A percentile compares a stretch with the other conserved stretches of the same genome.
phyloP scores from a whole-genome alignment of 73 alveolate species.

The Paramecium biaurelia region DNA sequence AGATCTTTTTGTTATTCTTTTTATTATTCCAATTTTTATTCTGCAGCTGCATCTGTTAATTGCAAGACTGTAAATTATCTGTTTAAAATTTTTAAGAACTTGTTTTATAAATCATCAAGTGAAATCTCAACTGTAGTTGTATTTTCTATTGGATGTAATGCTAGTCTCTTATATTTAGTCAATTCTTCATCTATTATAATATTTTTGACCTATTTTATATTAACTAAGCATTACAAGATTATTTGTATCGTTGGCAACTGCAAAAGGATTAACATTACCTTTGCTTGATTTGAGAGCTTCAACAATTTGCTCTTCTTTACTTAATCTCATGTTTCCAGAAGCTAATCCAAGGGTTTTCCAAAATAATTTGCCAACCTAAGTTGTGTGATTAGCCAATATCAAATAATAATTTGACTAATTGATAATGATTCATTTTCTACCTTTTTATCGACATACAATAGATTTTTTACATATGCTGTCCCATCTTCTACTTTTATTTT shows the following conservation, averaged over 20 bases:
- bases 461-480: conserved; percentile 77
- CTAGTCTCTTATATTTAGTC: conserved; percentile 69
- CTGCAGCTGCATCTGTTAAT: conserved; percentile 57
- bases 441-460: conserved; percentile 93
- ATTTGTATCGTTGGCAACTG: conserved; percentile 86
- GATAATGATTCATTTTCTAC: conserved; percentile 55
- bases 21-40: conserved; percentile 71
- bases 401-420: conserved; percentile 70
- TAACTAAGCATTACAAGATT: conserved; percentile 61
- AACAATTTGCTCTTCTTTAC: conserved; percentile 81
- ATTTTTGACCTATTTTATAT: conserved; percentile 26
- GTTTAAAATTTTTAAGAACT: conserved; percentile 40
- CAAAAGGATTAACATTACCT: conserved; percentile 93
- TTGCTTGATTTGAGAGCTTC: conserved; percentile 76
- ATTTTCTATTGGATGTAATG: conserved; percentile 94
- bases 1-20: conserved; percentile 61
- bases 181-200: conserved; percentile 85
- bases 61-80: conserved; percentile 15
- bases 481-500: background rate
- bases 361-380: conserved; percentile 83
- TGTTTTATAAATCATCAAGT: conserved; percentile 65
- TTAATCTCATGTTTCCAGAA: conserved; percentile 90
- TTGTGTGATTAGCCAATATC: conserved; percentile 87
- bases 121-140: conserved; percentile 87
- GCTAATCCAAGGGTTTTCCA: conserved; percentile 89